Conservation (phyloP, 306 rosid species). For the Benincasa hispida region DNA sequence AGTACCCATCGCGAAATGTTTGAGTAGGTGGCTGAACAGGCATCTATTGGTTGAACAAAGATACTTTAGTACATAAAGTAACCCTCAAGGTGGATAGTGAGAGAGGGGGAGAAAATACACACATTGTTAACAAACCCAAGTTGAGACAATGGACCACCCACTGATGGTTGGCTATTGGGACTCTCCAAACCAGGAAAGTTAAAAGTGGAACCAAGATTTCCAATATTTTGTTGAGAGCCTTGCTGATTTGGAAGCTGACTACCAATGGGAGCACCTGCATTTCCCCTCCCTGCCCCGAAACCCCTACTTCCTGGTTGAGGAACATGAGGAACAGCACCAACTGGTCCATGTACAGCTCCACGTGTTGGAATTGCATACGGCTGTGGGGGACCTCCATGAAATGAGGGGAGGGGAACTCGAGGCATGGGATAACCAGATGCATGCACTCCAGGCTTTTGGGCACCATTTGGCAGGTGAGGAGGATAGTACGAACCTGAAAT, state of each 20-base stretch:
- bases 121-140: slow-evolving; percentile 97
- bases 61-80: slow-evolving; percentile 12
- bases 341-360: slow-evolving; percentile 94
- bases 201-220: slow-evolving; percentile 67
- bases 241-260: slow-evolving; percentile 88
- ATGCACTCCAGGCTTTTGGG: slow-evolving; percentile 85
- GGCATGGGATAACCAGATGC: slow-evolving; percentile 86
- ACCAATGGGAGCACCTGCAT: slow-evolving; percentile 68
- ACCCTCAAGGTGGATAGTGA: neutral
- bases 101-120: slow-evolving; percentile 1
- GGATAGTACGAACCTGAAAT: slow-evolving; percentile 69
- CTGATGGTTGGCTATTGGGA: slow-evolving; percentile 95
- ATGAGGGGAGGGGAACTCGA: slow-evolving; percentile 68
- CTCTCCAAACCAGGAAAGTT: slow-evolving; percentile 78
- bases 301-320: slow-evolving; percentile 91
- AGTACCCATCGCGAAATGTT: slow-evolving; percentile 81
- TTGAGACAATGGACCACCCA: slow-evolving; percentile 88
- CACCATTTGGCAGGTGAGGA: slow-evolving; percentile 84
- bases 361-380: slow-evolving; percentile 99
- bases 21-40: slow-evolving; percentile 78
- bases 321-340: slow-evolving; percentile 98
- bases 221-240: slow-evolving; percentile 66
- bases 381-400: slow-evolving; percentile 84
- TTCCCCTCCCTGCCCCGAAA: slow-evolving; percentile 90
- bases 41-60: slow-evolving; percentile 35